Percentiles rank a stretch among this genome's conserved stretches.
phyloP scores from a whole-genome alignment of 495 filamentous ascomycete species.

The Aspergillus olivimuriae region DNA sequence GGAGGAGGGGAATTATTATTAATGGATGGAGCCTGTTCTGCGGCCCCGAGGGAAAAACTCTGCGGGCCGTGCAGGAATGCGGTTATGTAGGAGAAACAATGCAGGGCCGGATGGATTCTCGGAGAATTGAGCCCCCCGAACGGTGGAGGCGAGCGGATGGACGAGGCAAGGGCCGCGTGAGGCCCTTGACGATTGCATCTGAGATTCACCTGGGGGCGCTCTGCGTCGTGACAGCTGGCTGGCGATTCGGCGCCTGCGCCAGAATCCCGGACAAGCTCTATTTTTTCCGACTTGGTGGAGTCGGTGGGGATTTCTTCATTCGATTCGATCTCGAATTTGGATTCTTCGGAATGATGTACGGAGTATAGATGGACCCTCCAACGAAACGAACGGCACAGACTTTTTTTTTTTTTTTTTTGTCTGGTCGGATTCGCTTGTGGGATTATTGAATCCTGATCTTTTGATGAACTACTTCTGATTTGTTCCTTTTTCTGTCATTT shows the following conservation, averaged over 20 bases:
- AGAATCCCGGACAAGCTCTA: slow-evolving; percentile 22
- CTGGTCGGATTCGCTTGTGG: too few species aligned
- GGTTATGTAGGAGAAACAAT: neutral
- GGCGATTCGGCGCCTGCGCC: neutral
- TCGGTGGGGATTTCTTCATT: slow-evolving; percentile 21
- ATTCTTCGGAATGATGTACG: slow-evolving; percentile 18
- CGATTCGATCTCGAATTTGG: slow-evolving; percentile 30
- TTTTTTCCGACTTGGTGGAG: slow-evolving; percentile 33
- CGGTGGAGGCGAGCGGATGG: neutral
- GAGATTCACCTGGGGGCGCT: too few species aligned
- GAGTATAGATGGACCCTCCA: slow-evolving; percentile 6
- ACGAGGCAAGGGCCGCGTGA: neutral
- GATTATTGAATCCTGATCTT: too few species aligned
- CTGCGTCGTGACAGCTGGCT: slow-evolving; percentile 7
- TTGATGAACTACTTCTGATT: neutral
- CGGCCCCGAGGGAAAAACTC: neutral
- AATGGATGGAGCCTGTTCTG: neutral
- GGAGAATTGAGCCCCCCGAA: neutral
- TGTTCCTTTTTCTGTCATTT: neutral
- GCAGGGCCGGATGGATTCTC: neutral
- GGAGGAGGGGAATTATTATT: too few species aligned
- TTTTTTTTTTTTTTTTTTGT: too few species aligned
- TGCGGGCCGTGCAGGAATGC: neutral
- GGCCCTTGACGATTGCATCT: neutral
- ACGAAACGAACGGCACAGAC: neutral